phyloP scores from a whole-genome alignment of 305 asterid genomes.

The Fraxinus angustifolia region DNA sequence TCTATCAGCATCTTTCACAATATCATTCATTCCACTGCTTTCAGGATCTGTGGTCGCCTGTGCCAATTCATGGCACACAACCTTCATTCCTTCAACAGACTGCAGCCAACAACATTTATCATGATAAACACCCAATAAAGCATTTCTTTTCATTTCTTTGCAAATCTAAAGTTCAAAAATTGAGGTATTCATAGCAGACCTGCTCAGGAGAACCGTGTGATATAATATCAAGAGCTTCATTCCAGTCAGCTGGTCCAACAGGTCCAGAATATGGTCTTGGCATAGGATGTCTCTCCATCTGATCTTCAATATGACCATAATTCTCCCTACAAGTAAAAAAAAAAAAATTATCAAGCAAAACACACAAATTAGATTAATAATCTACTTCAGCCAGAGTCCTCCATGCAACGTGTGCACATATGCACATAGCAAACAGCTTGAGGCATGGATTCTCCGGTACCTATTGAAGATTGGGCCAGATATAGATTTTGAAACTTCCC shows the following conservation, averaged over 20 bases:
- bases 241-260: constrained; percentile 87
- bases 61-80: constrained; percentile 86
- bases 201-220: constrained; percentile 90
- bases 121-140: neutral
- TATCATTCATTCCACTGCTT: constrained; percentile 70
- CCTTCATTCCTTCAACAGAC: constrained; percentile 99
- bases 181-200: constrained; percentile 40
- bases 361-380: constrained; percentile 1
- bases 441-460: constrained; percentile 31
- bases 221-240: constrained; percentile 85
- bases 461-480: constrained; percentile 59
- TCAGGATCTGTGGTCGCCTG: constrained; percentile 87
- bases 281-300: constrained; percentile 55
- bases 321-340: constrained; percentile 54
- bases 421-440: neutral
- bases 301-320: constrained; percentile 61
- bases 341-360: constrained; percentile 4
- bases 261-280: constrained; percentile 49
- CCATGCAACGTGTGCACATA: neutral
- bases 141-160: neutral
- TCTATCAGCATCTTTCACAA: constrained; percentile 88
- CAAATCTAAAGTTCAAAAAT: neutral
- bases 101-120: constrained; percentile 34
- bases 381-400: neutral
- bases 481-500: constrained; percentile 68